A percentile compares a stretch with the other conserved stretches of the same genome.
Conservation (phyloP, 768 basidiomycete genomes). For the Auricularia cornea region DNA sequence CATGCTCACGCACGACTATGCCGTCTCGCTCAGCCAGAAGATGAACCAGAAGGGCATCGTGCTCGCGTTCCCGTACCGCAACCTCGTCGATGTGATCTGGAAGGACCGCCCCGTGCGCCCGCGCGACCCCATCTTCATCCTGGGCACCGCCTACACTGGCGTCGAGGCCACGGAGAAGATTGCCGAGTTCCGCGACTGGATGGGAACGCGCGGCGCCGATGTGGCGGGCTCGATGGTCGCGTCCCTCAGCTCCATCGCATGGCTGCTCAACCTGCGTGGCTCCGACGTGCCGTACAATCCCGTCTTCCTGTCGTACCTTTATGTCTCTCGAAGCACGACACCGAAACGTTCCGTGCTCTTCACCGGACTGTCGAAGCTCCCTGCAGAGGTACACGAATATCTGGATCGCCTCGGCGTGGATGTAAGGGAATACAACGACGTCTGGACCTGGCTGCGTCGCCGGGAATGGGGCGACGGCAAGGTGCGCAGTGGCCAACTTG, state of each 20-base stretch:
- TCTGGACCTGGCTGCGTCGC: constrained; percentile 70
- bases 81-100: constrained; percentile 79
- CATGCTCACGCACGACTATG: constrained; percentile 69
- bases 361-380: constrained; percentile 60
- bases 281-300: constrained; percentile 89
- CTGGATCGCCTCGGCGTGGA: constrained; percentile 49
- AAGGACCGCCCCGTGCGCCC: constrained; percentile 65
- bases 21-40: constrained; percentile 48
- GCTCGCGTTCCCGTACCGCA: constrained; percentile 73
- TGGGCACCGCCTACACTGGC: constrained; percentile 63
- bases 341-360: constrained; percentile 51
- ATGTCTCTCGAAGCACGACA: constrained; percentile 46
- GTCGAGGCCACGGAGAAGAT: constrained; percentile 65
- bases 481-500: constrained; percentile 32
- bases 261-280: constrained; percentile 82
- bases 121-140: constrained; percentile 55
- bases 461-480: constrained; percentile 77
- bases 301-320: constrained; percentile 82
- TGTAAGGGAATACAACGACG: constrained; percentile 58
- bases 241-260: constrained; percentile 67
- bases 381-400: constrained; percentile 49
- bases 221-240: constrained; percentile 37
- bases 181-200: constrained; percentile 60
- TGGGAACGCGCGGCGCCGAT: constrained; percentile 53
- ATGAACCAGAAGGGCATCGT: constrained; percentile 49